Percentiles rank a stretch among this genome's conserved stretches.
Evolutionary conservation across 139 green algal genomes (phyloP).

Genomic region (Coelastrella sp.): DNA sequence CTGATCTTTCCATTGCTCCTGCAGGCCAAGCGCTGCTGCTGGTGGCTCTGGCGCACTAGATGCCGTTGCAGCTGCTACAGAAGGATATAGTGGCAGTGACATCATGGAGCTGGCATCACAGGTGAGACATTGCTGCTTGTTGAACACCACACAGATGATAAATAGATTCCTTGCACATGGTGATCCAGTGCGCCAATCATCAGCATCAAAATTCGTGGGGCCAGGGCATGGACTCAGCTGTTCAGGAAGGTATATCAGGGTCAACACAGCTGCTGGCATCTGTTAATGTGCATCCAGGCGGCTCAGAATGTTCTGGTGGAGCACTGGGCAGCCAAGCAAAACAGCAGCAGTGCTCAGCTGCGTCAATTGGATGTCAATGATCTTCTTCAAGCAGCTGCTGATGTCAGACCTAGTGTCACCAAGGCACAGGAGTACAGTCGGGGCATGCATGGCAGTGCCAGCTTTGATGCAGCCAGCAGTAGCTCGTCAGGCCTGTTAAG

Average conservation of each 20-base stretch:
- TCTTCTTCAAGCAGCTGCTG: slow-evolving; percentile 52
- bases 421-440: slow-evolving; percentile 59
- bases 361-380: slow-evolving; percentile 44
- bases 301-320: slow-evolving; percentile 61
- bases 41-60: neutral
- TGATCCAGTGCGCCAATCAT: neutral
- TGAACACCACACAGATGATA: neutral
- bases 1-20: too few species aligned
- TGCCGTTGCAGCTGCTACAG: slow-evolving; percentile 67
- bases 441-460: slow-evolving; percentile 17
- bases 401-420: slow-evolving; percentile 48
- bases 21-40: slow-evolving; percentile 17
- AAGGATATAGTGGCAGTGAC: slow-evolving; percentile 85
- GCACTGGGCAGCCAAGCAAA: slow-evolving; percentile 39
- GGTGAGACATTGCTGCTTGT: slow-evolving; percentile 33
- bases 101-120: slow-evolving; percentile 83
- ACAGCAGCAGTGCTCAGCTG: neutral
- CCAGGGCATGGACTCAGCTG: neutral
- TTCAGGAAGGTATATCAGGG: neutral
- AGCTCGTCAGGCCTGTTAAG: neutral
- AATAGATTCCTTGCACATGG: neutral
- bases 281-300: too few species aligned
- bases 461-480: slow-evolving; percentile 26
- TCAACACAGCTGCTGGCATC: neutral
- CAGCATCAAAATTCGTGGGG: neutral